Conservation (phyloP, 306 rosid species). For the Castanopsis chinensis region DNA sequence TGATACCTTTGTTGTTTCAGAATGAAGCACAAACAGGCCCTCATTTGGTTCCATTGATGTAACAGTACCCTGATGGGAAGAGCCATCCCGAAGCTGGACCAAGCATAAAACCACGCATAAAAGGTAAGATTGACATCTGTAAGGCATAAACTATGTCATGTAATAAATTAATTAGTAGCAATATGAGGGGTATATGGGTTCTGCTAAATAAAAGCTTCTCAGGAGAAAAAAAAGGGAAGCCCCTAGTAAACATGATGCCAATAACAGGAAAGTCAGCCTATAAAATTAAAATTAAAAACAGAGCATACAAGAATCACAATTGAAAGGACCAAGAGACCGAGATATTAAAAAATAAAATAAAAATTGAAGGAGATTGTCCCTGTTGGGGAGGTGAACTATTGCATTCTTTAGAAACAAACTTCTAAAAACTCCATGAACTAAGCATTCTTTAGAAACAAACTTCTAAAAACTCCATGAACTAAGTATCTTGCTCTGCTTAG, state of each 20-base stretch:
- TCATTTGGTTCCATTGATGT: constrained; percentile 96
- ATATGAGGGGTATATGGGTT: not conserved
- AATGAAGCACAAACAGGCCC: constrained; percentile 76
- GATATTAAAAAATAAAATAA: not conserved
- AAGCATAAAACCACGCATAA: constrained; percentile 20
- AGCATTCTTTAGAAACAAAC: too few species aligned
- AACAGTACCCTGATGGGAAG: constrained; percentile 88
- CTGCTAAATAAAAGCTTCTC: not conserved
- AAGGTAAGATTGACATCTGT: not conserved
- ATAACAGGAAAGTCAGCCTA: not conserved
- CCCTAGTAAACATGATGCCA: not conserved
- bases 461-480: too few species aligned
- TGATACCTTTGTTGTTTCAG: constrained; percentile 67
- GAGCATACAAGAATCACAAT: not conserved
- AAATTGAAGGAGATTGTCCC: too few species aligned
- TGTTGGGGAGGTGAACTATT: too few species aligned
- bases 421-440: too few species aligned
- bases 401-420: too few species aligned
- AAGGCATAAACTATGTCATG: not conserved
- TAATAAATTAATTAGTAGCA: not conserved
- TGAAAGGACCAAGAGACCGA: not conserved
- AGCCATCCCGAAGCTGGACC: constrained; percentile 82
- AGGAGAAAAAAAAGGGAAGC: not conserved
- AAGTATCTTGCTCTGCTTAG: too few species aligned
- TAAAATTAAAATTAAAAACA: not conserved